Conservation (phyloP, 768 basidiomycete genomes). For the Leccinum uliginosum region DNA sequence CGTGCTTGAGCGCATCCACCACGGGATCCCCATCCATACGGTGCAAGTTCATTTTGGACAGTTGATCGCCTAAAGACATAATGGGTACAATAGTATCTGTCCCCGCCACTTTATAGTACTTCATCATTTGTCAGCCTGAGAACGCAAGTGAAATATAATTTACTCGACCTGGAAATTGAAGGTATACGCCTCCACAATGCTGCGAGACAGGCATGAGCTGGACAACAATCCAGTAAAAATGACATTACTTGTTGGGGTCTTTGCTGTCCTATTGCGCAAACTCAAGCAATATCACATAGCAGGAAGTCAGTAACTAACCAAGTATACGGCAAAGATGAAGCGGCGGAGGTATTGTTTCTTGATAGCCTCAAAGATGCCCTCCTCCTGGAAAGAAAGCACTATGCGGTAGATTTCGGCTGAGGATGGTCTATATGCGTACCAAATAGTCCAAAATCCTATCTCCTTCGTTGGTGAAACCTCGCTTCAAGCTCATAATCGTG, state of each 20-base stretch:
- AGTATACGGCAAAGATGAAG: constrained; percentile 81
- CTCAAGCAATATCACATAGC: neutral
- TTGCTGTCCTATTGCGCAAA: constrained; percentile 59
- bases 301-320: constrained; percentile 43
- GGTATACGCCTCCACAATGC: constrained; percentile 84
- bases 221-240: constrained; percentile 2
- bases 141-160: neutral
- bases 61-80: constrained; percentile 64
- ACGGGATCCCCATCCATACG: constrained; percentile 50
- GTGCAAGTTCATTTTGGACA: constrained; percentile 48
- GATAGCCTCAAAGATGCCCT: constrained; percentile 83
- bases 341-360: constrained; percentile 80
- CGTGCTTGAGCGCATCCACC: constrained; percentile 51
- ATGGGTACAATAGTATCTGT: constrained; percentile 58
- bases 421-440: constrained; percentile 39
- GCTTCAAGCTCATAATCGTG: constrained; percentile 67
- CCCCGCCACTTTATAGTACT: constrained; percentile 72
- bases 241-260: constrained; percentile 74
- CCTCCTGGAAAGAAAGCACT: constrained; percentile 48
- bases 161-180: constrained; percentile 70
- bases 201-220: constrained; percentile 28
- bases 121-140: constrained; percentile 6
- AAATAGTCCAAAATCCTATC: constrained; percentile 79
- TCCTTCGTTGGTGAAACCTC: constrained; percentile 78
- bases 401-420: constrained; percentile 6